Conservation (phyloP, 148 eudicot species). For the Arbutus unedo region DNA sequence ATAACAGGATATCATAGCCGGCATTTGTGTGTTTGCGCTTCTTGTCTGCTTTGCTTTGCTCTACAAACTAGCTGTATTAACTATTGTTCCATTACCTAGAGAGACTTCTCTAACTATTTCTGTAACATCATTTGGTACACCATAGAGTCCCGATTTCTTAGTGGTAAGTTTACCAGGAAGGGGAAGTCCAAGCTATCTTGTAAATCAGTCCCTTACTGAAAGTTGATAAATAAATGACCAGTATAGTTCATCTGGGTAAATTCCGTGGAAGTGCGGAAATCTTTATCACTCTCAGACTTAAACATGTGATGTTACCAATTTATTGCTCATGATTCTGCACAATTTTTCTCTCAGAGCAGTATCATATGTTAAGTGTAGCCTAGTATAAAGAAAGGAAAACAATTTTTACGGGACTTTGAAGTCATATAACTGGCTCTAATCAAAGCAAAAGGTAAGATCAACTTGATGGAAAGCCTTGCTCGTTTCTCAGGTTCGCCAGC, state of each 20-base stretch:
- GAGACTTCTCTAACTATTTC: background rate
- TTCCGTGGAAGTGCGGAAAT: background rate
- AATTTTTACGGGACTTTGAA: background rate
- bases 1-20: background rate
- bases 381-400: background rate
- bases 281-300: background rate
- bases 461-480: background rate
- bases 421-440: background rate
- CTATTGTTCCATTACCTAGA: background rate
- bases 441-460: background rate
- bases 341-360: background rate
- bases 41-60: background rate
- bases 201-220: background rate
- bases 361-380: too few relatives aligned
- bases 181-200: background rate
- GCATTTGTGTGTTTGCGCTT: background rate
- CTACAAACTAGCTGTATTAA: background rate
- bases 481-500: background rate
- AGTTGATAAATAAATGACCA: background rate
- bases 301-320: background rate
- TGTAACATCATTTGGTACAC: background rate
- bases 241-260: background rate
- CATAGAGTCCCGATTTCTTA: background rate
- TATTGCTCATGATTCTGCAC: background rate
- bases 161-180: background rate